Conservation (phyloP, 805 yeast genomes). For the Kregervanrija fluxuum region DNA sequence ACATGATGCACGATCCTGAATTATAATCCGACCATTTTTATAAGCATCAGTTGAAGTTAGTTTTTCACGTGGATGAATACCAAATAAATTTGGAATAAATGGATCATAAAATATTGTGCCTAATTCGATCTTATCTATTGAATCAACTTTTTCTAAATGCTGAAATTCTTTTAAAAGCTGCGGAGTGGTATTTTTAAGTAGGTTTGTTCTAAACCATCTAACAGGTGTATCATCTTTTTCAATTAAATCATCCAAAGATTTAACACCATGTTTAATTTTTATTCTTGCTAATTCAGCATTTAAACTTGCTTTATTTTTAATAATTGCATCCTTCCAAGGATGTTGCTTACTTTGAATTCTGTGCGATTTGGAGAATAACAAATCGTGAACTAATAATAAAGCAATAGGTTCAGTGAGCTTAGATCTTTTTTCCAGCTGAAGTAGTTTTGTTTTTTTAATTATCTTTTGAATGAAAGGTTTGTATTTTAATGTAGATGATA, state of each 20-base stretch:
- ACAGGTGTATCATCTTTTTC: constrained; percentile 63
- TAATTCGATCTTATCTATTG: constrained; percentile 32
- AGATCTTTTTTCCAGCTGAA: constrained; percentile 40
- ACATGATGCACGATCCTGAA: constrained; percentile 96
- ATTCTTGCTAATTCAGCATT: constrained; percentile 76
- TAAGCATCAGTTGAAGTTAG: constrained; percentile 66
- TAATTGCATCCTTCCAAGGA: constrained; percentile 72
- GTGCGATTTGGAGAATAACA: constrained; percentile 66
- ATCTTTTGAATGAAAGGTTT: constrained; percentile 56
- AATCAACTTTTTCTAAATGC: constrained; percentile 38
- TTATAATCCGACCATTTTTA: constrained; percentile 68
- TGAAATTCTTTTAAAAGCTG: constrained; percentile 34
- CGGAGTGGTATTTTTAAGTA: constrained; percentile 41
- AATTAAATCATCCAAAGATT: constrained; percentile 43
- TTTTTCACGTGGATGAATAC: constrained; percentile 70
- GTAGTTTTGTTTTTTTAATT: constrained; percentile 60
- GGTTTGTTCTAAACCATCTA: constrained; percentile 74
- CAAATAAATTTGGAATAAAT: constrained; percentile 69
- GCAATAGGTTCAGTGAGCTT: constrained; percentile 49
- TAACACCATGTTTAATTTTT: constrained; percentile 65
- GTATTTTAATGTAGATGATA: constrained; percentile 68
- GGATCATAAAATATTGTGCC: constrained; percentile 69
- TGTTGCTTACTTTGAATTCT: constrained; percentile 86
- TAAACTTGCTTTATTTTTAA: constrained; percentile 72
- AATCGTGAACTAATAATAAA: constrained; percentile 70